Conservation (phyloP, 2,329 filamentous ascomycete genomes). For the Colletotrichum sp. region DNA sequence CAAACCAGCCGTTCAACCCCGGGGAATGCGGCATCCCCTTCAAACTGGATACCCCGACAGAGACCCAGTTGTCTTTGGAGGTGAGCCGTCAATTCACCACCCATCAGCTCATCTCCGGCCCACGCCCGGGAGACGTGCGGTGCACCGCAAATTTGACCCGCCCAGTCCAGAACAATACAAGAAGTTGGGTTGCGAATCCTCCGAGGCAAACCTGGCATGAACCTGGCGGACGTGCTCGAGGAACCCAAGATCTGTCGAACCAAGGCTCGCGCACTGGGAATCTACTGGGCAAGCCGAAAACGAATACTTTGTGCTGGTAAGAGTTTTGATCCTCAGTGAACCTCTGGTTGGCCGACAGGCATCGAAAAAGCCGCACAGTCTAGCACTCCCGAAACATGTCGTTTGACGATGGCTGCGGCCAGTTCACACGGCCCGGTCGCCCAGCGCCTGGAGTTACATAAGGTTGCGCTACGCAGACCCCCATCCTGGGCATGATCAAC, state of each 20-base stretch:
- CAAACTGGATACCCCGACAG: neutral
- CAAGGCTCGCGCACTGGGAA: neutral
- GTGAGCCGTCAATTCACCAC: neutral
- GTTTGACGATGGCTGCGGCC: conserved; percentile 11
- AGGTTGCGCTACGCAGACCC: conserved; percentile 3
- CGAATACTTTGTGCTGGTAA: neutral
- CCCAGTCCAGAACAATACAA: neutral
- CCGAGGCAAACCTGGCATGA: neutral
- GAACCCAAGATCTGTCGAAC: neutral
- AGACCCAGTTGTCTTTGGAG: neutral
- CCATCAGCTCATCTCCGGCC: conserved; percentile 6
- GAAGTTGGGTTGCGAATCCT: neutral
- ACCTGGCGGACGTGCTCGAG: neutral
- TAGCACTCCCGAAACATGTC: neutral
- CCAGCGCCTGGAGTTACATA: neutral
- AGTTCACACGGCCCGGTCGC: neutral
- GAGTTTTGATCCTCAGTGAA: neutral
- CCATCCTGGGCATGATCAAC: neutral
- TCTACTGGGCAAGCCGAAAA: neutral
- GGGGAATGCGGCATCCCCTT: conserved; percentile 5
- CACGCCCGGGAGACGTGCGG: neutral
- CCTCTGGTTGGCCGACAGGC: neutral
- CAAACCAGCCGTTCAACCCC: neutral
- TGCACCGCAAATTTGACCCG: neutral
- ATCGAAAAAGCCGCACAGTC: neutral